These are phyloP conservation scores for Backusella liffmaniae DNA, from an alignment of 192 early-diverging fungal genomes.

Conservation along the genomic window DNA sequence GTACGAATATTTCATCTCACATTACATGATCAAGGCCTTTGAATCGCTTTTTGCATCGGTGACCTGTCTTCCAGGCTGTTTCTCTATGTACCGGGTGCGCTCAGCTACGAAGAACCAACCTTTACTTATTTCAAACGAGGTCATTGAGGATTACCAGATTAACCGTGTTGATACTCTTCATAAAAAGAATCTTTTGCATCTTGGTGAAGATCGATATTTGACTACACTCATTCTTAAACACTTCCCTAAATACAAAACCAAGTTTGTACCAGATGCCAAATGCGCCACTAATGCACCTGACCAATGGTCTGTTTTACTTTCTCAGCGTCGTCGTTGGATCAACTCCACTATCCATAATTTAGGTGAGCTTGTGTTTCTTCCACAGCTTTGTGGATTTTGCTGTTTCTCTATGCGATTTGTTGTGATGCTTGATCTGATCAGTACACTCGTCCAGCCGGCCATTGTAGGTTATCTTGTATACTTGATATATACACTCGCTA, in stretches of 20 bases:
- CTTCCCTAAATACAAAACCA: constrained; percentile 94
- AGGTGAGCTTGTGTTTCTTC: constrained; percentile 88
- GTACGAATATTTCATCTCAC: constrained; percentile 97
- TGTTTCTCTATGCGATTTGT: constrained; percentile 97
- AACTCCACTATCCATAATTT: constrained; percentile 99
- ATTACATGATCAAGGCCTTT: constrained; percentile 95
- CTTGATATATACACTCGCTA: constrained; percentile 65
- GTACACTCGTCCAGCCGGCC: constrained; percentile 90
- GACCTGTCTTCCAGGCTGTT: constrained; percentile 97
- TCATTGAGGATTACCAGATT: constrained; percentile 93
- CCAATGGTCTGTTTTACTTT: constrained; percentile 87
- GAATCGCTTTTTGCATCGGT: constrained; percentile 96
- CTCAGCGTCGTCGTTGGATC: constrained; percentile 99
- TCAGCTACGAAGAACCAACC: constrained; percentile 86
- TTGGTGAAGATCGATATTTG: constrained; percentile 98
- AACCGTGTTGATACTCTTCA: constrained; percentile 95
- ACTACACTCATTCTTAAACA: constrained; percentile 92
- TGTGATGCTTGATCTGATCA: constrained; percentile 89
- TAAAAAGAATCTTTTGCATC: constrained; percentile 95
- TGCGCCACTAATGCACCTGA: constrained; percentile 96
- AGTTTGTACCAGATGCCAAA: constrained; percentile 88
- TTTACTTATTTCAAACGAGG: constrained; percentile 80
- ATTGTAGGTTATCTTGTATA: constrained; percentile 85
- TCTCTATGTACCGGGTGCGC: constrained; percentile 96
- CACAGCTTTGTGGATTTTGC: constrained; percentile 95